Percentiles rank a stretch among this genome's conserved stretches.
These are phyloP conservation scores for Phlyctochytrium planicorne DNA, from an alignment of 192 early-diverging fungal species.

Conservation along the genomic window DNA sequence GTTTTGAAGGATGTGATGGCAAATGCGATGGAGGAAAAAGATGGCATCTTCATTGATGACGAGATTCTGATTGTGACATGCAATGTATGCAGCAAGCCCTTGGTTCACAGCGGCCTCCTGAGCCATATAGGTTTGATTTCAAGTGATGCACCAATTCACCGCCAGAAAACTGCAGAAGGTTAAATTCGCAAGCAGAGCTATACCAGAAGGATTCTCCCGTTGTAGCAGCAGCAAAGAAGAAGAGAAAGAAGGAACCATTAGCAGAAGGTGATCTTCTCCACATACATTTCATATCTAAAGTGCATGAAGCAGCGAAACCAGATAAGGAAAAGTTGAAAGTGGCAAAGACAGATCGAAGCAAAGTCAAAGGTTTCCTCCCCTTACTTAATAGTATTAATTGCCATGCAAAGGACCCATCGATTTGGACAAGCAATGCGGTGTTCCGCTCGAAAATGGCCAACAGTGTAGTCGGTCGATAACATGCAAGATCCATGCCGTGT, in stretches of 20 bases:
- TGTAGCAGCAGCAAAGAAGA: constrained; percentile 23
- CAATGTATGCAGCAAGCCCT: constrained; percentile 60
- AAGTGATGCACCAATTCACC: neutral
- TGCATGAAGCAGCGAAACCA: constrained; percentile 19
- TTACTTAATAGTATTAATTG: neutral
- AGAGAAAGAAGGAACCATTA: constrained; percentile 20
- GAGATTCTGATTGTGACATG: constrained; percentile 66
- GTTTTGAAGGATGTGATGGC: no score
- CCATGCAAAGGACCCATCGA: constrained; percentile 66
- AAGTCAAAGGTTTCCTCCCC: constrained; percentile 40
- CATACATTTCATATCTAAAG: neutral
- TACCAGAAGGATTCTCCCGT: neutral
- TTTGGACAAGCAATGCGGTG: constrained; percentile 90
- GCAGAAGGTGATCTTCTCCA: neutral
- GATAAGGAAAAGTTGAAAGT: constrained; percentile 58
- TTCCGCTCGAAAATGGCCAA: constrained; percentile 54
- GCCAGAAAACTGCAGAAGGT: constrained; percentile 23
- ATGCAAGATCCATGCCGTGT: constrained; percentile 94
- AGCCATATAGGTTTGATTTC: constrained; percentile 57
- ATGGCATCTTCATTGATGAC: constrained; percentile 32
- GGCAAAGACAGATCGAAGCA: constrained; percentile 41
- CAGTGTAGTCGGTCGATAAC: constrained; percentile 87
- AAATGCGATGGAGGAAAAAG: neutral
- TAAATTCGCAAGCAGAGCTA: constrained; percentile 6
- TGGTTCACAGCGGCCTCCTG: constrained; percentile 61